Evolutionary conservation across 257 asterid genomes (phyloP), one percentile per base, ranked within the genome.

Genomic region (Misopates orontium): DNA sequence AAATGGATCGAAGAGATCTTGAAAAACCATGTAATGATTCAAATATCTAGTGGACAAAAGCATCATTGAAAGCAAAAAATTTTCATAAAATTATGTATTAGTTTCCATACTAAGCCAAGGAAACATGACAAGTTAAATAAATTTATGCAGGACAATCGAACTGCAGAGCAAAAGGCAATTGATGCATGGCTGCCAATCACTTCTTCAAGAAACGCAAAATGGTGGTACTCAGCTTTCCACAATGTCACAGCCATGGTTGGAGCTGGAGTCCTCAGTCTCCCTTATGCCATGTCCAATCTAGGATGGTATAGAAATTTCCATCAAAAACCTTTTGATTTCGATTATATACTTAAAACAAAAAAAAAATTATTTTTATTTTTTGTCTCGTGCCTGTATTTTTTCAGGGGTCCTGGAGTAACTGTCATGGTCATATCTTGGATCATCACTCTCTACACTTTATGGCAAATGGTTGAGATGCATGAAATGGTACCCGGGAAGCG

Each of bases 401-500:
- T 25, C 75, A 82, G 88, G 92, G 97, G 98, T 16, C 97, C 98
- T 3, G 97, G 98, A 1, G 97, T 91, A 9, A 39, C 95, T 0
- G 96, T 91, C 20, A 74, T 89, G 84, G 70, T 91, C 1, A 17
- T 91, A 66, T 91, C 98, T 0, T 91, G 98, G 97, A 69, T 89
- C 60, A 52, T 91, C 60, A 91, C 98, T 0, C 55, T 91, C 0
- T 91, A 91, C 83, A 91, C 98, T 0, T 10, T 89, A 32, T 92
- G 98, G 98, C 98, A 92, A 73, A 92, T 92, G 98, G 98, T 92
- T 19, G 95, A 92, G 51, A 92, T 92, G 98, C 98, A 92, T 11
- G 98, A 92, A 60, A 89, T 87, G 96, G 95, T 89, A 11, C 97
- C 95, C 0, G 98, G 98, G 2, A 92, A 84, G 75, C 90, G 98